Percentiles rank a stretch among this genome's conserved stretches.
Conservation (phyloP, 495 filamentous ascomycete species). For the Annulohypoxylon nitens region DNA sequence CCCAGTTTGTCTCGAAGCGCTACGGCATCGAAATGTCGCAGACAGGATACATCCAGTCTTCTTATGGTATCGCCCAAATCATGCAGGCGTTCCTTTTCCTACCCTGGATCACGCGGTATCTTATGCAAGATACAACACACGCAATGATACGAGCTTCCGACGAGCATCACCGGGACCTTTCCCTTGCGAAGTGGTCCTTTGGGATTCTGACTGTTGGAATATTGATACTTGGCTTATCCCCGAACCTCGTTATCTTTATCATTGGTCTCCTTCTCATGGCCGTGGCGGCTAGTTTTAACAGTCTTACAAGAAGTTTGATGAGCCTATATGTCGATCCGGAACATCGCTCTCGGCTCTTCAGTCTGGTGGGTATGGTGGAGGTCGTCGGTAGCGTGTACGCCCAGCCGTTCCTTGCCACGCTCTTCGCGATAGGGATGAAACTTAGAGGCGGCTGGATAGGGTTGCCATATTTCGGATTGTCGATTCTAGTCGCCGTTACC, state of each 20-base stretch:
- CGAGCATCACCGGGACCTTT: slow-evolving; percentile 63
- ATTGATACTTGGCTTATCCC: slow-evolving; percentile 49
- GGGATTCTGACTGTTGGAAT: slow-evolving; percentile 62
- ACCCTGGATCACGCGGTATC: slow-evolving; percentile 41
- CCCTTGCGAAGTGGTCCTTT: slow-evolving; percentile 64
- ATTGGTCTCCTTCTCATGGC: slow-evolving; percentile 51
- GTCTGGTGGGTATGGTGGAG: slow-evolving; percentile 69
- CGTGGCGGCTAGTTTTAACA: slow-evolving; percentile 49
- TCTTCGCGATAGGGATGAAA: slow-evolving; percentile 52
- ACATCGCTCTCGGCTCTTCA: slow-evolving; percentile 69
- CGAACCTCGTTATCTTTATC: slow-evolving; percentile 47
- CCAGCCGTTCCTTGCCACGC: slow-evolving; percentile 55
- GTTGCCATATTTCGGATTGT: slow-evolving; percentile 48
- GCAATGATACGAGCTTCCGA: slow-evolving; percentile 34
- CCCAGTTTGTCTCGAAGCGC: slow-evolving; percentile 49
- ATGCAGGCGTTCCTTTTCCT: slow-evolving; percentile 41
- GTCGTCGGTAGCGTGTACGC: slow-evolving; percentile 66
- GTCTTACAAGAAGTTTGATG: slow-evolving; percentile 62
- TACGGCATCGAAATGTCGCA: slow-evolving; percentile 47
- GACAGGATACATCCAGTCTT: slow-evolving; percentile 48
- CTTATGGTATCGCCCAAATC: slow-evolving; percentile 41
- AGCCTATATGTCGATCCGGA: slow-evolving; percentile 67
- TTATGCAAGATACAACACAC: slow-evolving; percentile 36
- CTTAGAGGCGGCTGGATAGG: slow-evolving; percentile 51
- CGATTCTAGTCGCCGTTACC: slow-evolving; percentile 37